A percentile compares a stretch with the other conserved stretches of the same genome.
phyloP scores from a whole-genome alignment of 2,329 filamentous ascomycete genomes.

The Capronia epimyces region DNA sequence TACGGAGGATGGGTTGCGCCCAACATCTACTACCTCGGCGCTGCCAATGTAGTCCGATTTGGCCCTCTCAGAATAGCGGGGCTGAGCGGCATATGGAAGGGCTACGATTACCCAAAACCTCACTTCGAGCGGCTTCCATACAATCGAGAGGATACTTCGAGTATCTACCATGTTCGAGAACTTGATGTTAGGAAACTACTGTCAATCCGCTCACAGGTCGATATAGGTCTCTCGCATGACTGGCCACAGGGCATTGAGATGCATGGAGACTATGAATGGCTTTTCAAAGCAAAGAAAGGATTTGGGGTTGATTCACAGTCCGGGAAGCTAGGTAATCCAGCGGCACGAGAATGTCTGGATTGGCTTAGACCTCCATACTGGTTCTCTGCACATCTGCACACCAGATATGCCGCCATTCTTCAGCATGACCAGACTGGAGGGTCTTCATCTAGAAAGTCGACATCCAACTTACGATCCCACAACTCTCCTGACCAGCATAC shows the following conservation, averaged over 20 bases:
- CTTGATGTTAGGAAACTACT: conserved; percentile 86
- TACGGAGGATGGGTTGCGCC: conserved; percentile 96
- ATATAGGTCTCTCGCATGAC: conserved; percentile 89
- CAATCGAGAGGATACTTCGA: conserved; percentile 66
- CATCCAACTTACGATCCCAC: background rate
- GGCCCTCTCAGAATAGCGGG: conserved; percentile 83
- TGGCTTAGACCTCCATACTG: conserved; percentile 75
- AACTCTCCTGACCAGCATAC: background rate
- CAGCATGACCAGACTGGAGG: conserved; percentile 39
- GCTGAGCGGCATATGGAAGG: conserved; percentile 93
- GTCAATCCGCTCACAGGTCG: conserved; percentile 77
- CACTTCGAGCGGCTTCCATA: conserved; percentile 87
- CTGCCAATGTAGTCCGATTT: conserved; percentile 78
- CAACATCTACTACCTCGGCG: conserved; percentile 95
- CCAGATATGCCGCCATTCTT: conserved; percentile 68
- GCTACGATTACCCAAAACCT: conserved; percentile 73
- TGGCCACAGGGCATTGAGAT: conserved; percentile 84
- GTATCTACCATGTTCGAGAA: conserved; percentile 85
- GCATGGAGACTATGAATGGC: conserved; percentile 60
- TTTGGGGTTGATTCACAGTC: conserved; percentile 71
- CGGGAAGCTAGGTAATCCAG: conserved; percentile 71
- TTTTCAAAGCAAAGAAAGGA: conserved; percentile 69
- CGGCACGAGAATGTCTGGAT: conserved; percentile 75
- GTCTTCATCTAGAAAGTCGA: background rate
- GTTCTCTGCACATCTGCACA: conserved; percentile 92